Percentiles rank a stretch among this genome's conserved stretches.
Conservation (phyloP, 345 rosid species). For the Rubroshorea leprosula region DNA sequence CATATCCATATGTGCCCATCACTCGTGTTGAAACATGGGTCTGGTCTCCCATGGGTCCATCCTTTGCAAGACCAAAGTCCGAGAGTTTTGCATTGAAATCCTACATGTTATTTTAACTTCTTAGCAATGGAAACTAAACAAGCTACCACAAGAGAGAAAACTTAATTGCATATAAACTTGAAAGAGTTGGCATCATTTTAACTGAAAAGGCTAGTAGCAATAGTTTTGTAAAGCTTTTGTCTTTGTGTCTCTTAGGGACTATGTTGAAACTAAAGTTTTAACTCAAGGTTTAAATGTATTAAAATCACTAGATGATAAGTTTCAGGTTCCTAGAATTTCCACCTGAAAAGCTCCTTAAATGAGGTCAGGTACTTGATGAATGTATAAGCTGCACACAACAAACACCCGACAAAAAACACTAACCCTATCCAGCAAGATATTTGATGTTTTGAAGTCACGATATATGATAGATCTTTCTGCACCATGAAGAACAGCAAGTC, state of each 20-base stretch:
- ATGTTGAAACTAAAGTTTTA: background rate
- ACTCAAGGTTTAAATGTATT: background rate
- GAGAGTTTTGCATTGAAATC: conserved; percentile 85
- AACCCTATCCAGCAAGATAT: conserved; percentile 82
- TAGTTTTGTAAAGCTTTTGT: background rate
- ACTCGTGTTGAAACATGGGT: conserved; percentile 98
- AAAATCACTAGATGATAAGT: no score
- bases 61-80: conserved; percentile 96
- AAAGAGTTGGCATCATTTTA: background rate
- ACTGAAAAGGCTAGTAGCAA: background rate
- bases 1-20: conserved; percentile 97
- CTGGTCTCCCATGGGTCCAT: conserved; percentile 98
- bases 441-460: conserved; percentile 97
- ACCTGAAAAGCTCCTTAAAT: conserved; percentile 2
- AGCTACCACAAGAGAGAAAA: no score
- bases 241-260: background rate
- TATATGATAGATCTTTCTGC: conserved; percentile 86
- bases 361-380: background rate
- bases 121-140: conserved; percentile 24
- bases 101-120: conserved; percentile 39
- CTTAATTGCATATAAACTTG: background rate
- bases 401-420: conserved; percentile 20
- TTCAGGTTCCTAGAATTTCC: background rate
- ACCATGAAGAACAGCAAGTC: conserved; percentile 93
- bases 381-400: background rate